Conservation (phyloP, 2,329 filamentous ascomycete genomes). For the Fusarium papillatum region DNA sequence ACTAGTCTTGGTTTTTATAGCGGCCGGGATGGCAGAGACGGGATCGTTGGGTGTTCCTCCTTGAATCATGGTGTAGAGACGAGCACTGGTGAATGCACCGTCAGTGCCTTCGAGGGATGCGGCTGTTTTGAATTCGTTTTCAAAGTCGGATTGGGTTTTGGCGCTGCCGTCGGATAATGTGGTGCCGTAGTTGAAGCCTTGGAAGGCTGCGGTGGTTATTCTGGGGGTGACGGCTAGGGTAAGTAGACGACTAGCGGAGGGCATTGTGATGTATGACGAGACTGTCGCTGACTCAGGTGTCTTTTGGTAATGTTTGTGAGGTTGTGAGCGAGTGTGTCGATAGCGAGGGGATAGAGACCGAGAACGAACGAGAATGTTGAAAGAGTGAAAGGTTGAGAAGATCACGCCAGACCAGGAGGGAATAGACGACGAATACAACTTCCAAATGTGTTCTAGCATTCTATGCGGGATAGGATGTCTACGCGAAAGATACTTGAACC, state of each 20-base stretch:
- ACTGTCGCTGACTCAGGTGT: neutral
- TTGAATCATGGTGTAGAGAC: constrained; percentile 84
- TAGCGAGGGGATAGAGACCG: constrained; percentile 4
- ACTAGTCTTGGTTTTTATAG: constrained; percentile 82
- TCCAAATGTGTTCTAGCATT: constrained; percentile 23
- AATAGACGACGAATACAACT: constrained; percentile 19
- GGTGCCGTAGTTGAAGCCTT: constrained; percentile 83
- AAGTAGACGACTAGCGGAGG: constrained; percentile 48
- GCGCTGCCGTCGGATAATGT: constrained; percentile 70
- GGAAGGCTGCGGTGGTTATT: constrained; percentile 55
- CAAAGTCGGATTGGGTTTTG: constrained; percentile 76
- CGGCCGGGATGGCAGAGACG: constrained; percentile 84
- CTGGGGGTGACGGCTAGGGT: constrained; percentile 52
- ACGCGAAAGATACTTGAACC: neutral
- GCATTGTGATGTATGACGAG: constrained; percentile 43
- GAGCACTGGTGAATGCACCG: constrained; percentile 75
- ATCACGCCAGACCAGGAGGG: constrained; percentile 2
- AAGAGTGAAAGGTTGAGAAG: neutral
- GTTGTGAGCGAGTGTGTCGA: constrained; percentile 32
- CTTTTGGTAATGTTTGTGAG: neutral
- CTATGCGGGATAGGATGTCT: constrained; percentile 3
- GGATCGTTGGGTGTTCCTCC: constrained; percentile 73
- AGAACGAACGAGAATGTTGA: neutral
- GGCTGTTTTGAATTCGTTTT: constrained; percentile 77
- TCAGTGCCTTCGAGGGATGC: constrained; percentile 73